These are phyloP conservation scores for Xylariomycetidae sp. DNA, from an alignment of 2,329 filamentous ascomycete species.

Conservation along the genomic window DNA sequence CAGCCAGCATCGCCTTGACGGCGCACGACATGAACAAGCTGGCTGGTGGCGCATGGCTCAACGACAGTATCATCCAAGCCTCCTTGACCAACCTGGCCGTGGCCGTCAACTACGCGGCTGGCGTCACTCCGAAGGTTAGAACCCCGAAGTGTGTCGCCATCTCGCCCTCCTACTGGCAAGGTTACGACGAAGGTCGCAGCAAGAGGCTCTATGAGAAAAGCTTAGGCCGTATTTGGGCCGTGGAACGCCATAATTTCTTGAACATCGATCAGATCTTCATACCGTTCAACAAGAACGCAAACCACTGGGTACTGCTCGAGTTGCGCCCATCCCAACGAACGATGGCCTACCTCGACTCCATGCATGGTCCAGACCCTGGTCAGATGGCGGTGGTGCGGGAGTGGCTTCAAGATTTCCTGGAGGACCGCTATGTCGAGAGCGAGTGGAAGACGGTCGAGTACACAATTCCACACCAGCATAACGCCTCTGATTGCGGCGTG, in stretches of 20 bases:
- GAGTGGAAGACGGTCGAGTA: conserved; percentile 56
- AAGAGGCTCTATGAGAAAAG: too few relatives aligned
- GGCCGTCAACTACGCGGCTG: conserved; percentile 50
- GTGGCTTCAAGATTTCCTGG: conserved; percentile 55
- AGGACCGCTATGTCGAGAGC: conserved; percentile 41
- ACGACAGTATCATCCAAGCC: conserved; percentile 70
- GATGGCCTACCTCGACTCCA: conserved; percentile 65
- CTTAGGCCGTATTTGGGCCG: too few relatives aligned
- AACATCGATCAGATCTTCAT: conserved; percentile 62
- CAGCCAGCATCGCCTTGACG: conserved; percentile 44
- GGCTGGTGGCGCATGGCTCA: conserved; percentile 59
- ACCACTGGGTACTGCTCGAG: conserved; percentile 68
- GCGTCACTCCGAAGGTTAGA: conserved; percentile 39
- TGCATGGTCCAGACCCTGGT: conserved; percentile 37
- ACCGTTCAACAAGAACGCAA: conserved; percentile 53
- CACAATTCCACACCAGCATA: conserved; percentile 52
- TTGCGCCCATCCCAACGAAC: conserved; percentile 55
- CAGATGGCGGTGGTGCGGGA: conserved; percentile 38
- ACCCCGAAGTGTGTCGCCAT: conserved; percentile 57
- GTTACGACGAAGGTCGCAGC: conserved; percentile 48
- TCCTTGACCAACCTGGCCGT: conserved; percentile 56
- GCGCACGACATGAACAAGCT: conserved; percentile 60
- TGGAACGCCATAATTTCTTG: conserved; percentile 58
- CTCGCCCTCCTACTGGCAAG: conserved; percentile 60
- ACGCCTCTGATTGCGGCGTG: conserved; percentile 70